These are phyloP conservation scores for Sphagnum tenellum DNA, from an alignment of 225 moss, liverwort and hornwort species.

Conservation along the genomic window DNA sequence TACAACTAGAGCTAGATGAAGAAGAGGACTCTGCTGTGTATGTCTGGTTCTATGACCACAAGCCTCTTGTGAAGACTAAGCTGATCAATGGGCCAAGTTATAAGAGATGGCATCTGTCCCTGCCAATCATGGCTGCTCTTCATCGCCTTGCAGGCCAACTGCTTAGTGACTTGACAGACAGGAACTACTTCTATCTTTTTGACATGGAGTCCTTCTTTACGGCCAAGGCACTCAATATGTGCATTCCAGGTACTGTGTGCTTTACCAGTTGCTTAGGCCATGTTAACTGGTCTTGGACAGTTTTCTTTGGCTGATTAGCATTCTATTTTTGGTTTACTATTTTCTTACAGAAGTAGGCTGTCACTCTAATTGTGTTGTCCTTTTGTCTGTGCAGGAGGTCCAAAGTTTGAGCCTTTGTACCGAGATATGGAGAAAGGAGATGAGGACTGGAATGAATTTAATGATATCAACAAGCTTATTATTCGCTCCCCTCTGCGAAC, in stretches of 20 bases:
- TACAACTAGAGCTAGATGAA: slow-evolving; percentile 95
- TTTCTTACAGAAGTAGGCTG: background rate
- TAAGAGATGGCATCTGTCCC: slow-evolving; percentile 94
- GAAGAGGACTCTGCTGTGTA: slow-evolving; percentile 96
- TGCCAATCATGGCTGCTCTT: slow-evolving; percentile 98
- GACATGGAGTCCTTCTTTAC: slow-evolving; percentile 99
- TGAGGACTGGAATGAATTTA: slow-evolving; percentile 99
- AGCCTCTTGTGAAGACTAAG: slow-evolving; percentile 95
- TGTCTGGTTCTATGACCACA: slow-evolving; percentile 99
- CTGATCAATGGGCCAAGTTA: slow-evolving; percentile 98
- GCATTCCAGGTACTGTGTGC: slow-evolving; percentile 60
- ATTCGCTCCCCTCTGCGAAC: slow-evolving; percentile 95
- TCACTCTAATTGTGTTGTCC: background rate
- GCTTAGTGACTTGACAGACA: slow-evolving; percentile 89
- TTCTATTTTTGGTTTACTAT: too few relatives aligned
- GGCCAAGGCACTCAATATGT: slow-evolving; percentile 94
- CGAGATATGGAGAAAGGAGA: slow-evolving; percentile 99
- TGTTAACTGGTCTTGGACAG: too few relatives aligned
- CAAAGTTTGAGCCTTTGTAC: slow-evolving; percentile 96
- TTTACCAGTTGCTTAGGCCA: too few relatives aligned
- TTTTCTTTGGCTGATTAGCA: too few relatives aligned
- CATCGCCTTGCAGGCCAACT: slow-evolving; percentile 97
- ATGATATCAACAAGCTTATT: slow-evolving; percentile 98
- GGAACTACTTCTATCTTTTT: slow-evolving; percentile 97
- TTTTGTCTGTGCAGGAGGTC: slow-evolving; percentile 49